Percentiles rank a stretch among this genome's conserved stretches.
These are phyloP conservation scores for Carex pumila DNA, from an alignment of 176 grass and related monocot species.

Conservation along the genomic window DNA sequence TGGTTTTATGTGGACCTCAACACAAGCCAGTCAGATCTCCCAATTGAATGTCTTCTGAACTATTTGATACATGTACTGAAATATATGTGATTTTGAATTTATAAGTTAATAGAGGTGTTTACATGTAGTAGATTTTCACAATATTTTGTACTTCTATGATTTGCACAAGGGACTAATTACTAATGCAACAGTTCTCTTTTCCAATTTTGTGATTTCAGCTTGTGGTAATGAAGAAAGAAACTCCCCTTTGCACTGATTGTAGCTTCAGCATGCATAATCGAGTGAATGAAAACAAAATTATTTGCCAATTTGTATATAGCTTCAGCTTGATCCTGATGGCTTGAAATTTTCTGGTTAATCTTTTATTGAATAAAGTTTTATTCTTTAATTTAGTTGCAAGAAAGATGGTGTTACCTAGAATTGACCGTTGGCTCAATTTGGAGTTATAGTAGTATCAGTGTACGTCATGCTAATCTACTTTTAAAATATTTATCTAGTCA, in stretches of 20 bases:
- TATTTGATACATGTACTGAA: no score
- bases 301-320: conserved; percentile 1
- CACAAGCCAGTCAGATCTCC: not conserved
- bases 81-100: not conserved
- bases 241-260: conserved; percentile 21
- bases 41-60: not conserved
- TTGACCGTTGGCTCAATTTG: not conserved
- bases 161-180: not conserved
- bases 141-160: not conserved
- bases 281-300: not conserved
- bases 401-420: not conserved
- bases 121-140: not conserved
- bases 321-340: not conserved
- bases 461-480: not conserved
- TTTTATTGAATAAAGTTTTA: not conserved
- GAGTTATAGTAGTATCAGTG: not conserved
- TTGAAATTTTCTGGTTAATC: not conserved
- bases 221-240: conserved; percentile 45
- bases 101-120: not conserved
- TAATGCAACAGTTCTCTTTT: not conserved
- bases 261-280: not conserved
- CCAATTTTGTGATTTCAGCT: conserved; percentile 29
- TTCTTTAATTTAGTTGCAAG: not conserved
- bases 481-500: no score
- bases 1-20: no score